Base-by-base conservation (phyloP, 345 rosid genomes). In the Euphorbia tirucalli region DNA sequence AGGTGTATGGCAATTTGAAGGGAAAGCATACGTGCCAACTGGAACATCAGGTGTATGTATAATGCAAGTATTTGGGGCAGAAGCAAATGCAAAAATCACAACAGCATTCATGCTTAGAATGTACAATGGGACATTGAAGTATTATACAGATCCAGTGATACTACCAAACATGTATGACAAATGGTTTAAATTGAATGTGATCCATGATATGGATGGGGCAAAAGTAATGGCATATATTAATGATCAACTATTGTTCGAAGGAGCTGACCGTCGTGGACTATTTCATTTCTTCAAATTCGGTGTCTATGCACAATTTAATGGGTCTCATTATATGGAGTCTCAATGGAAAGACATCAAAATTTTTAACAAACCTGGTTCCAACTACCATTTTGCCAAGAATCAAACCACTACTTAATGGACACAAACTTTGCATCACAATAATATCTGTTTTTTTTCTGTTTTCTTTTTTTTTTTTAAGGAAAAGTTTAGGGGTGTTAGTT, bases 1-100 rank as follows among this genome's bases (percentile, higher is more conserved):
- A 0, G 79, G 80, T 7, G 71, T 75, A 1, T 77, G 87, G 87
- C 83, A 81, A 49, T 82, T 84, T 39, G 80, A 84, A 75, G 83
- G 80, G 10, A 52, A 75, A 0, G 87, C 80, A 2, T 80, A 79
- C 25, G 84, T 82, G 39, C 82, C 87, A 0, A 4, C 11, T 0
- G 81, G 82, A 1, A 80, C 84, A 18, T 68, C 84, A 0, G 84
- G 82, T 5, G 82, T 78, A 13, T 74, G 70, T 72, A 62, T 78
- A 28, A 73, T 83, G 78, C 88, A 85, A 66, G 66, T 78, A 7
- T 79, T 80, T 31, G 80, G 86, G 6, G 80, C 79, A 8, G 62
- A 41, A 0, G 46, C 80, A 16, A 71, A 72, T 18, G 77, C 65
- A 0, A 66, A 25, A 9, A 66, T 66, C 22, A 74, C 82, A 9